Conservation (phyloP, 2,329 filamentous ascomycete species). For the Aotearoamyces nothofagi region DNA sequence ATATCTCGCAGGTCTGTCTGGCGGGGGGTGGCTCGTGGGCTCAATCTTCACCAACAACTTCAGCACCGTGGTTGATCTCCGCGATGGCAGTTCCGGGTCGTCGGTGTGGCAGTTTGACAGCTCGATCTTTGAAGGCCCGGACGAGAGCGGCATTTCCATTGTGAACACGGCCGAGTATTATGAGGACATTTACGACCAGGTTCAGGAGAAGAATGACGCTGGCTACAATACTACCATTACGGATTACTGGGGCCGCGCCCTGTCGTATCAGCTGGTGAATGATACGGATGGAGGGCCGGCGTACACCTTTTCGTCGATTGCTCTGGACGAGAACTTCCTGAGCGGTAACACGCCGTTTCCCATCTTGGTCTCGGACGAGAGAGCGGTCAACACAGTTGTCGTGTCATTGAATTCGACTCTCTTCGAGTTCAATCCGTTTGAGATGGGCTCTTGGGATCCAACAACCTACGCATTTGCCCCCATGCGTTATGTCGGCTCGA, state of each 20-base stretch:
- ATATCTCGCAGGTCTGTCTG: conserved; percentile 68
- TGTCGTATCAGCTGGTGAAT: conserved; percentile 78
- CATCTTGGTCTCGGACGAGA: conserved; percentile 54
- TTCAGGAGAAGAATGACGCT: conserved; percentile 44
- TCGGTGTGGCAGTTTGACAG: conserved; percentile 47
- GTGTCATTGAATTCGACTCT: conserved; percentile 60
- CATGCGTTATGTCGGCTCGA: conserved; percentile 55
- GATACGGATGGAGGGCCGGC: conserved; percentile 55
- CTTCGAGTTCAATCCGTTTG: conserved; percentile 66
- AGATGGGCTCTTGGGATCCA: conserved; percentile 65
- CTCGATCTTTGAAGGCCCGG: conserved; percentile 44
- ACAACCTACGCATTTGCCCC: conserved; percentile 58
- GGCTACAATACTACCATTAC: conserved; percentile 61
- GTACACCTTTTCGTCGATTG: conserved; percentile 74
- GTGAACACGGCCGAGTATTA: conserved; percentile 48
- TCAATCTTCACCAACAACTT: conserved; percentile 69
- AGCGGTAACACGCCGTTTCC: conserved; percentile 54
- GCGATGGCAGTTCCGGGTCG: conserved; percentile 26
- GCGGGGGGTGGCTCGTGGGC: conserved; percentile 75
- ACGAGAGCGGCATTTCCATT: conserved; percentile 31
- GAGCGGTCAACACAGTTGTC: conserved; percentile 42
- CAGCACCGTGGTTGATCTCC: conserved; percentile 45
- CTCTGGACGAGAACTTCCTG: conserved; percentile 43
- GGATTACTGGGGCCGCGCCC: conserved; percentile 76
- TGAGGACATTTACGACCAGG: conserved; percentile 37